Conservation (phyloP, 2,329 filamentous ascomycete genomes). For the Hypoxylon sp. region DNA sequence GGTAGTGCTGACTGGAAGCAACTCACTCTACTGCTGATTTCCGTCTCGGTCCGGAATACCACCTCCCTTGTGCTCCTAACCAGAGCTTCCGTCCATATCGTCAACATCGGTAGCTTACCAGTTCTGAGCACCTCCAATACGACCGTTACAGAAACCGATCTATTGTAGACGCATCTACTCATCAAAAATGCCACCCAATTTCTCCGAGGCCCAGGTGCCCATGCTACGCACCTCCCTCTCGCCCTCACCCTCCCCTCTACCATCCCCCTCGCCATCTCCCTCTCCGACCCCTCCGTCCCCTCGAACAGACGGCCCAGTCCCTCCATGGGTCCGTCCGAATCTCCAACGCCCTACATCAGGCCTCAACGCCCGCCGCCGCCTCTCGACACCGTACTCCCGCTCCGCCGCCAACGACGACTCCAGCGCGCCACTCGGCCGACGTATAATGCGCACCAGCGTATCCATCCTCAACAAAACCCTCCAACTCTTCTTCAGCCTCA, state of each 20-base stretch:
- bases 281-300: constrained; percentile 52
- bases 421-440: constrained; percentile 55
- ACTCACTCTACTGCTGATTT: constrained; percentile 18
- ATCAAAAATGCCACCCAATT: constrained; percentile 65
- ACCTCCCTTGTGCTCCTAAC: constrained; percentile 11
- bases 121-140: constrained; percentile 17
- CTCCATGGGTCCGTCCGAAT: constrained; percentile 59
- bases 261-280: constrained; percentile 51
- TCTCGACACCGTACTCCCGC: constrained; percentile 61
- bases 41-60: constrained; percentile 14
- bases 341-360: constrained; percentile 41
- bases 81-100: constrained; percentile 8
- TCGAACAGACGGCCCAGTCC: constrained; percentile 59
- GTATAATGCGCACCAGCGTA: constrained; percentile 61
- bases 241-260: constrained; percentile 51
- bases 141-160: constrained; percentile 4
- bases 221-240: constrained; percentile 54
- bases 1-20: constrained; percentile 24
- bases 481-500: constrained; percentile 69
- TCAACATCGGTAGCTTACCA: constrained; percentile 10
- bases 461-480: constrained; percentile 61
- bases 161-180: neutral
- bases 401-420: constrained; percentile 42
- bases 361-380: constrained; percentile 56
- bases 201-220: constrained; percentile 62